Base-by-base conservation (phyloP, 2,329 filamentous ascomycete species). In the Ascochyta rabiei region DNA sequence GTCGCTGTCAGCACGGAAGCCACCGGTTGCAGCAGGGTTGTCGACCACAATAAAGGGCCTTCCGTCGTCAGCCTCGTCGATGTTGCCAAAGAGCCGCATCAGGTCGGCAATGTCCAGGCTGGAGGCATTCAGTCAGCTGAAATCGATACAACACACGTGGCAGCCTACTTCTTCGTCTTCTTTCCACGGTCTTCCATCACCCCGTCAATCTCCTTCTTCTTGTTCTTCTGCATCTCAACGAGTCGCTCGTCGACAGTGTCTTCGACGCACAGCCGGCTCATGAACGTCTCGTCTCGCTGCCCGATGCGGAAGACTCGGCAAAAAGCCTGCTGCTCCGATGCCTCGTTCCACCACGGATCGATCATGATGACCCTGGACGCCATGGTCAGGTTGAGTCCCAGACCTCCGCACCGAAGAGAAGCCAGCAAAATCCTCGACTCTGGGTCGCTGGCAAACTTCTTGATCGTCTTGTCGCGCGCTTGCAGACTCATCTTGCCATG, bases 301-400 rank as follows among this genome's bases (percentile, higher is more conserved):
- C 88, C 88, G 2, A 87, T 85, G 5, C 89, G 81, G 61, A 82
- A 83, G 0, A 90, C 82, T 0, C 89, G 82, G 1, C 79, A 82
- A 64, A 84, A 84, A 0, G 84, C 86, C 63, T 91, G 89, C n/a
- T 85, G 75, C 61, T 91, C 86, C 0, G 79, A 70, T 0, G 80
- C 77, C 1, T 72, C 71, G 52, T 90, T 90, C 84, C 85, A 91
- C 79, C 78, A 81, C 0, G 77, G 77, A 53, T 81, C 80, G 16
- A 83, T 67, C 13, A 76, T 72, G 35, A 84, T 80, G 43, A 81
- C 79, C 5, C 74, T 70, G 4, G 65, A 74, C 0, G 86, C 86
- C 69, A 81, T 81, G 0, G 84, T 86, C 10, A 88, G 73, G 61
- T 88, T 87, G 19, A 88, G 77, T 0, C 83, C 82, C 46, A 76